Percentiles rank a stretch among this genome's conserved stretches.
These are phyloP conservation scores for Alternaria solani DNA, from an alignment of 2,329 filamentous ascomycete genomes.

Conservation along the genomic window DNA sequence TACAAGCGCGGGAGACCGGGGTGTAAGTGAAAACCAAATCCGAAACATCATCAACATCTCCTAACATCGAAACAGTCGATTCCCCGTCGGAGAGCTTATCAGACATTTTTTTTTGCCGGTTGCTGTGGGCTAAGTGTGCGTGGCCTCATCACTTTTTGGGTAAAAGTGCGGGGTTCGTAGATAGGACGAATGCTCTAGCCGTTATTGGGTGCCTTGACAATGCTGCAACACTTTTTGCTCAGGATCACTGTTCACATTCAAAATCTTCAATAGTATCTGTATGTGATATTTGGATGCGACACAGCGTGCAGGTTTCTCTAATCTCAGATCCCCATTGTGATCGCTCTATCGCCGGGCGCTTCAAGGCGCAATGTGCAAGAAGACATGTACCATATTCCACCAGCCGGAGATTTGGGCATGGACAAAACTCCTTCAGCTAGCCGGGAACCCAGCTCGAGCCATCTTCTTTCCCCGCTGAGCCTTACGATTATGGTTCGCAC, in stretches of 20 bases:
- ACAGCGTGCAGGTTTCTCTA: neutral
- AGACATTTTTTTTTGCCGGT: neutral
- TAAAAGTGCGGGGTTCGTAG: neutral
- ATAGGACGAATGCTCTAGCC: neutral
- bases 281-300: neutral
- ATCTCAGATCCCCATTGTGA: neutral
- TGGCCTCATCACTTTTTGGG: neutral
- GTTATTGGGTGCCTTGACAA: neutral
- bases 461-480: constrained; percentile 72
- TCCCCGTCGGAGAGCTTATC: constrained; percentile 10
- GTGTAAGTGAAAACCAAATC: neutral
- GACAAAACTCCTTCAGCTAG: constrained; percentile 17
- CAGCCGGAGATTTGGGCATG: too few species aligned
- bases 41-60: too few species aligned
- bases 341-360: neutral
- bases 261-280: neutral
- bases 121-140: neutral
- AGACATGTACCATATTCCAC: neutral
- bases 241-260: neutral
- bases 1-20: constrained; percentile 13
- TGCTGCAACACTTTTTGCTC: neutral
- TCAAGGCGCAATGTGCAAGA: neutral
- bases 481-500: constrained; percentile 86
- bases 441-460: constrained; percentile 63
- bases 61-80: constrained; percentile 3